Conservation (phyloP, 768 basidiomycete species). For the Polyporus arcularius region DNA sequence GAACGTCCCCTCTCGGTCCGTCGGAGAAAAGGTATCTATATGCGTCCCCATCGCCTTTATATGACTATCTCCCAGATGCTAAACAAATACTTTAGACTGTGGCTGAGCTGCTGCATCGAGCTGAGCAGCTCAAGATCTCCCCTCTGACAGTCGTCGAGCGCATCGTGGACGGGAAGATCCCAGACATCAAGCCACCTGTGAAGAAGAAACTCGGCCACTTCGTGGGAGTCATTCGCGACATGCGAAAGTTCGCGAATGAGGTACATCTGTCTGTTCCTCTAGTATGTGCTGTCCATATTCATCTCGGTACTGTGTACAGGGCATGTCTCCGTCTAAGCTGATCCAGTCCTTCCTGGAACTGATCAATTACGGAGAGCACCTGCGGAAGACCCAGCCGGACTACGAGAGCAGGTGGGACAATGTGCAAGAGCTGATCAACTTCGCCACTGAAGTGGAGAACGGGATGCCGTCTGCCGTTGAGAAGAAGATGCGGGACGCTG, state of each 20-base stretch:
- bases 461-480: constrained; percentile 26
- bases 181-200: constrained; percentile 66
- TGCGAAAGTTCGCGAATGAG: constrained; percentile 55
- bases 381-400: constrained; percentile 72
- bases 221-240: constrained; percentile 51
- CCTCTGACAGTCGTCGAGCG: constrained; percentile 61
- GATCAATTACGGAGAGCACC: constrained; percentile 65
- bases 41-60: not conserved
- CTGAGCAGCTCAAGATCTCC: constrained; percentile 52
- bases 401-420: constrained; percentile 84
- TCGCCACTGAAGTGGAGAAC: constrained; percentile 59
- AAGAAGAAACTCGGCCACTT: constrained; percentile 66
- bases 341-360: constrained; percentile 58
- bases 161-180: constrained; percentile 59
- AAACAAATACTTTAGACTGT: constrained; percentile 49
- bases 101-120: constrained; percentile 53
- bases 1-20: constrained; percentile 69
- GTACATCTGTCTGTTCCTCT: constrained; percentile 34
- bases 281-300: not conserved
- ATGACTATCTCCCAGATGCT: not conserved
- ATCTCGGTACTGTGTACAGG: constrained; percentile 37
- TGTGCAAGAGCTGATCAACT: constrained; percentile 80
- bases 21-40: constrained; percentile 74
- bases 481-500: constrained; percentile 12
- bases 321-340: constrained; percentile 60